phyloP scores from a whole-genome alignment of 2,329 filamentous ascomycete species.

The Stachybotrys chartarum region DNA sequence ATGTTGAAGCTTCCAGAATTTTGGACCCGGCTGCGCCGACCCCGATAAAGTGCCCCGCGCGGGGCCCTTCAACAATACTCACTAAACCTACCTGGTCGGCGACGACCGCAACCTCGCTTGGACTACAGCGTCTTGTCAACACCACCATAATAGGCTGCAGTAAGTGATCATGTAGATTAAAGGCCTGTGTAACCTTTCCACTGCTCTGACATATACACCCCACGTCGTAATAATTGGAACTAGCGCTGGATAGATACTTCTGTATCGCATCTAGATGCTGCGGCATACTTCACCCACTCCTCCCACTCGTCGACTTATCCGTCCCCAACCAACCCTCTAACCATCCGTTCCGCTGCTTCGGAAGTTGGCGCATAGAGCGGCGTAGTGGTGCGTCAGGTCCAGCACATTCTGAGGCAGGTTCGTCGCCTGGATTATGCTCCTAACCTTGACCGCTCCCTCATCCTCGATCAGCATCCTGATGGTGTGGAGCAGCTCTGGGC shows the following conservation, averaged over 20 bases:
- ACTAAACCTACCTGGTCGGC: background rate
- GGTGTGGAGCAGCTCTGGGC: conserved; percentile 78
- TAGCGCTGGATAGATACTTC: background rate
- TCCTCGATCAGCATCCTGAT: conserved; percentile 93
- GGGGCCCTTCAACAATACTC: background rate
- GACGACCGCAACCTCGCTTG: too few relatives aligned
- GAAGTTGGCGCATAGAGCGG: conserved; percentile 88
- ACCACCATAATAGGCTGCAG: background rate
- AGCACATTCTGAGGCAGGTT: conserved; percentile 88
- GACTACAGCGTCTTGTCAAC: background rate
- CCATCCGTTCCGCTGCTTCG: conserved; percentile 88
- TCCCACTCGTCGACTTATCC: background rate
- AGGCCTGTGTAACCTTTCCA: background rate
- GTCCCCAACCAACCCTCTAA: conserved; percentile 27
- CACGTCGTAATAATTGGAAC: background rate
- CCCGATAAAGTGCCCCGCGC: conserved; percentile 1
- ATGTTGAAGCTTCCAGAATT: background rate
- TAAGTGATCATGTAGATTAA: background rate
- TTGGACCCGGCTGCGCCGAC: background rate
- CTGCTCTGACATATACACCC: background rate
- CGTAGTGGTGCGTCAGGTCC: conserved; percentile 94
- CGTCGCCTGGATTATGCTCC: conserved; percentile 94
- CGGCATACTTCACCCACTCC: background rate
- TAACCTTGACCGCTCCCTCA: conserved; percentile 93
- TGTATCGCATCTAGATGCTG: background rate